Percentiles rank a stretch among this genome's conserved stretches.
phyloP scores from a whole-genome alignment of 345 rosid species.

The Cardiospermum halicacabum region DNA sequence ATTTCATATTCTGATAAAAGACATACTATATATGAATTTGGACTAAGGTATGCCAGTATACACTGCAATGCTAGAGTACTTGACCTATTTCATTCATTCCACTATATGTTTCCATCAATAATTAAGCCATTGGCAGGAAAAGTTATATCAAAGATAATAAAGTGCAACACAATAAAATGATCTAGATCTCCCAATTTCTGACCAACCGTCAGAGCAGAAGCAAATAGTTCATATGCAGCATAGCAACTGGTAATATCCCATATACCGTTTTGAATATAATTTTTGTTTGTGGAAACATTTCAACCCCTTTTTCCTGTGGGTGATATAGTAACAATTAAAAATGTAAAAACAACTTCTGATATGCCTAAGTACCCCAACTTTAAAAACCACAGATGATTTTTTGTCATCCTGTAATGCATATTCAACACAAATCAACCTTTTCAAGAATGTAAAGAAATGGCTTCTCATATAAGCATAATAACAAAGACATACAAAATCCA shows the following conservation, averaged over 20 bases:
- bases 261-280: background rate
- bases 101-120: background rate
- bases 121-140: background rate
- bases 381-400: background rate
- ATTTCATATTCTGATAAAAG: no score
- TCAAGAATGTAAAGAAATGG: background rate
- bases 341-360: background rate
- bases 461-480: background rate
- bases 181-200: background rate
- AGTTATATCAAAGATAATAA: background rate
- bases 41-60: background rate
- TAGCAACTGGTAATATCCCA: background rate
- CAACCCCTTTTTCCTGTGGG: background rate
- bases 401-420: background rate
- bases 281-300: background rate
- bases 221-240: slow-evolving; percentile 1
- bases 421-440: background rate
- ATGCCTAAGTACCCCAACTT: background rate
- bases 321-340: background rate
- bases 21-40: no score
- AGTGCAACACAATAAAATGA: background rate
- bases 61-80: background rate
- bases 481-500: background rate
- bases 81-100: background rate
- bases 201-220: no score